Conservation (phyloP, 371 early-diverging fungal species). For the Neoconidiobolus thromboides region DNA sequence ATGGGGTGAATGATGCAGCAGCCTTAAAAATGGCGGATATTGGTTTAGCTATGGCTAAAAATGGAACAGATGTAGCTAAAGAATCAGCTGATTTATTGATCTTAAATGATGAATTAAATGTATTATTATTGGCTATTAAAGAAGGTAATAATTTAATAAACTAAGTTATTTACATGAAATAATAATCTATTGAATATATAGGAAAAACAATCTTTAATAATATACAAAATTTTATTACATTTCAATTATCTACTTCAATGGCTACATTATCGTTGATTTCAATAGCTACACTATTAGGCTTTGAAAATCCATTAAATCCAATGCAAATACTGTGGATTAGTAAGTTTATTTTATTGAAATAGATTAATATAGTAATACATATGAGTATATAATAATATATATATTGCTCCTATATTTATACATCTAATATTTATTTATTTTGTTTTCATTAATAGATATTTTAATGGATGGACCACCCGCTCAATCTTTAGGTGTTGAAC, state of each 20-base stretch:
- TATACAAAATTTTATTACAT: constrained; percentile 77
- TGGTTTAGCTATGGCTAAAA: constrained; percentile 79
- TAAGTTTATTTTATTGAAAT: constrained; percentile 20
- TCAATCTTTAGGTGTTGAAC: constrained; percentile 74
- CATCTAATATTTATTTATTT: not conserved
- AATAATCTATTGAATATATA: no score
- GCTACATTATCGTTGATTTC: constrained; percentile 75
- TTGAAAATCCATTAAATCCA: constrained; percentile 83
- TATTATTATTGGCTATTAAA: constrained; percentile 68
- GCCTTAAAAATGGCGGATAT: constrained; percentile 78
- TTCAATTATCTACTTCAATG: constrained; percentile 69
- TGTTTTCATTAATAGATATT: constrained; percentile 32
- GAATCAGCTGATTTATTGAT: constrained; percentile 88
- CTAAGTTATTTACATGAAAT: no score
- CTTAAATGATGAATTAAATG: constrained; percentile 68
- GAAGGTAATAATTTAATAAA: constrained; percentile 28
- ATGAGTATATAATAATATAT: no score
- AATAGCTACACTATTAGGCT: constrained; percentile 62
- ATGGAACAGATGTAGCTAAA: constrained; percentile 78
- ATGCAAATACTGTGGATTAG: constrained; percentile 97
- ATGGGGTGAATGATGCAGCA: constrained; percentile 93
- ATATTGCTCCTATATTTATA: no score
- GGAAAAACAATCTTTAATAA: constrained; percentile 75
- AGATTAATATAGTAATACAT: no score
- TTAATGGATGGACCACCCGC: constrained; percentile 89